These are phyloP conservation scores for Podospora didyma DNA, from an alignment of 495 filamentous ascomycete species.

Conservation along the genomic window DNA sequence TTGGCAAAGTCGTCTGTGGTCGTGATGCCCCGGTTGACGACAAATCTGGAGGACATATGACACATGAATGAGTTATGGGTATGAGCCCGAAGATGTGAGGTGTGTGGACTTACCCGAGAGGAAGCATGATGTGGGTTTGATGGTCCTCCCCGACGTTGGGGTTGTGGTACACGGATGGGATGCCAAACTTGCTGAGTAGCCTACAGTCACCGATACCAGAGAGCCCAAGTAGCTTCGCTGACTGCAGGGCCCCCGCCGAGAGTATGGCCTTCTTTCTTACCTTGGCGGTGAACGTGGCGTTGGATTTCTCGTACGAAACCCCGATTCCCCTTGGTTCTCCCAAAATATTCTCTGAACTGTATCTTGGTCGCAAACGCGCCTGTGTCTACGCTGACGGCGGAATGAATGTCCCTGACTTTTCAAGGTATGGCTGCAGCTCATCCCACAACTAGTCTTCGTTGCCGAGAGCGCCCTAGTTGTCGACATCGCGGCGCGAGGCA, in stretches of 20 bases:
- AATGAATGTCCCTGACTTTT: no score
- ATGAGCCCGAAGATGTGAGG: background rate
- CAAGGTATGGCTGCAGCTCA: no score
- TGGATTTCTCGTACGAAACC: background rate
- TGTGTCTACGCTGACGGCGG: no score
- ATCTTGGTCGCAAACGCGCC: background rate
- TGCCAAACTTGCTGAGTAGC: background rate
- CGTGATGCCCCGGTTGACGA: background rate
- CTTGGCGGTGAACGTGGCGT: background rate
- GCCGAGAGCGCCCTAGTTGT: no score
- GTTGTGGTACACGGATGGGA: background rate
- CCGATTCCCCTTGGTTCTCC: background rate
- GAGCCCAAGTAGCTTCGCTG: background rate
- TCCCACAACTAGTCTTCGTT: no score
- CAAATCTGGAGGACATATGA: background rate
- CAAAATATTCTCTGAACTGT: background rate
- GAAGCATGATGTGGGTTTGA: background rate
- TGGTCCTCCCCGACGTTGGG: background rate
- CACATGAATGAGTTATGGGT: no score
- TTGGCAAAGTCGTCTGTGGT: background rate
- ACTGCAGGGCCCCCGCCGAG: background rate
- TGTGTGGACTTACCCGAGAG: background rate
- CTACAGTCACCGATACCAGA: background rate
- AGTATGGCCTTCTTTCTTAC: background rate
- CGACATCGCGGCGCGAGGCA: no score